Conservation (phyloP, 352 stramenopile genomes). For the Aphanomyces stellatus region DNA sequence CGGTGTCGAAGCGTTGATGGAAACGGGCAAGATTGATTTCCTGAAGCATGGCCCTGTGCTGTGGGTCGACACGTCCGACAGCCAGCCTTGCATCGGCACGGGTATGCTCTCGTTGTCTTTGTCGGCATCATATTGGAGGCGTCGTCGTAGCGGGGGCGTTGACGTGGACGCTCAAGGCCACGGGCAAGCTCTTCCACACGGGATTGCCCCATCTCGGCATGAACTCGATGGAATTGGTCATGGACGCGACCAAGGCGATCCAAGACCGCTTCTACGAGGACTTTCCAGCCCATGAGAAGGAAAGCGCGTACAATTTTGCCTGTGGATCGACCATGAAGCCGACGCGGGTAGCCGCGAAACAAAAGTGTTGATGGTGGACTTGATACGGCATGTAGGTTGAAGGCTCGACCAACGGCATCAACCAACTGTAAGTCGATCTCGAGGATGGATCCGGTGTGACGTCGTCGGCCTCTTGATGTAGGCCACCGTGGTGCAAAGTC, state of each 20-base stretch:
- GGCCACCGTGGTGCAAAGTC: constrained; percentile 35
- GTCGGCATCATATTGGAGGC: neutral
- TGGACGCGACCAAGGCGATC: constrained; percentile 77
- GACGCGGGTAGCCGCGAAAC: constrained; percentile 29
- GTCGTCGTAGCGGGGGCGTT: constrained; percentile 42
- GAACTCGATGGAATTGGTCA: constrained; percentile 83
- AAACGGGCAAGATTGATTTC: constrained; percentile 85
- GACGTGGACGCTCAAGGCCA: constrained; percentile 86
- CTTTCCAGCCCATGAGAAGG: constrained; percentile 71
- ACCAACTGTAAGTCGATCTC: neutral
- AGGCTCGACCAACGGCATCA: neutral
- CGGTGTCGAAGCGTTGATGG: constrained; percentile 84
- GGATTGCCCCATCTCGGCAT: constrained; percentile 85
- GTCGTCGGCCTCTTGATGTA: constrained; percentile 25
- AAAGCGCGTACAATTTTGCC: constrained; percentile 88
- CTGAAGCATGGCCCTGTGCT: constrained; percentile 89
- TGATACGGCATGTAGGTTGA: neutral
- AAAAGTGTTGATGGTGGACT: neutral
- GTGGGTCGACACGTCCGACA: constrained; percentile 90
- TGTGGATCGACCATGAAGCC: constrained; percentile 84
- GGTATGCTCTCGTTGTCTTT: neutral
- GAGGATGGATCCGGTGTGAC: too few species aligned
- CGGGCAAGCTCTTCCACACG: constrained; percentile 88
- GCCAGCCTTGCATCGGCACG: constrained; percentile 88
- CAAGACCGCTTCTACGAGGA: constrained; percentile 87